Evolutionary conservation across 306 rosid species (phyloP), one percentile per base, ranked within the genome.

Genomic region (Leucaena leucocephala): DNA sequence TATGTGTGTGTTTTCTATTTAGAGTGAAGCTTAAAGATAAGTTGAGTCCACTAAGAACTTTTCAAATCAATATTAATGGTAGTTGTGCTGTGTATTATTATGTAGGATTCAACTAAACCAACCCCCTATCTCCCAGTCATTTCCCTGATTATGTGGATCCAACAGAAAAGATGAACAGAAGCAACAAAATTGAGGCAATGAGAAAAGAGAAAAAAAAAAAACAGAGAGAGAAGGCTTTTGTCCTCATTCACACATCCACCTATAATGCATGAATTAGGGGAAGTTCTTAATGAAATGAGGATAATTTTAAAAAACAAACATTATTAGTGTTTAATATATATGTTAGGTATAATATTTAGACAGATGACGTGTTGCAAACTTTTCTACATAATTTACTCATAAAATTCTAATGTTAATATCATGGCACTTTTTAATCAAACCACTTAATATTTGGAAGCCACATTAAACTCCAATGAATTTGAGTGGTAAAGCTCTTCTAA

Each of bases 81-180:
- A 36, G 86, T 81, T 80, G 79, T 80, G 78, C 54, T 78, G 74
- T 61, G 88, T 83, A 74, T 78, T 82, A 72, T 85, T 79, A 74
- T 79, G 90, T 76, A 76, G 76, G 86, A 82, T 88, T 84, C 91
- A 88, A 86, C 88, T 76, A 39, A 79, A 48, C 75, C 68, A 74
- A 71, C 71, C 49, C 72, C 71, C 84, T 38, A 80, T 74, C 74
- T 71, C 73, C 78, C 62, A 71, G 72, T 80, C 83, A 78, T 77
- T 81, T 83, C 82, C 89, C 81, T 74, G 64, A 80, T 40, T 76
- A 84, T 78, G 87, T 78, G 92, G 93, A 86, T 88, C 87, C 87
- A 85, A 83, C 86, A 22, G 73, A 81, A 81, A 19, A 79, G 63
- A 54, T 75, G 34, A 73, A 69, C 72, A 75, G 44, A 72, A 76